phyloP scores from a whole-genome alignment of 2,329 filamentous ascomycete species.

The Ceratocystis cubensis region DNA sequence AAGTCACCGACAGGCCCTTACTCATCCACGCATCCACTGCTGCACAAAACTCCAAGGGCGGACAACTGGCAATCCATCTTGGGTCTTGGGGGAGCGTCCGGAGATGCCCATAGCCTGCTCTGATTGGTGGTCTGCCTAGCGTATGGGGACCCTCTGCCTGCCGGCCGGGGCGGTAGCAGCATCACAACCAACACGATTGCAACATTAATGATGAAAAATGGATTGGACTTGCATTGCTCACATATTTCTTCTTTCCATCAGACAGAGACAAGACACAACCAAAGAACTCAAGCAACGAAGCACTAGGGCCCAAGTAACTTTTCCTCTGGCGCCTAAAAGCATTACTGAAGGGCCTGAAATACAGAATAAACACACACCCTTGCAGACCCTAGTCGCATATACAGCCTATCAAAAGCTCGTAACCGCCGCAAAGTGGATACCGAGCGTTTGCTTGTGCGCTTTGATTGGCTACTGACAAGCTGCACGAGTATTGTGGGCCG shows the following conservation, averaged over 20 bases:
- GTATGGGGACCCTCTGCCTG: neutral
- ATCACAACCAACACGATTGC: slow-evolving; percentile 3
- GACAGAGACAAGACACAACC: neutral
- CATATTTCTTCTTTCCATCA: neutral
- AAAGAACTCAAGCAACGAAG: neutral
- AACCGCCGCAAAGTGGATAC: neutral
- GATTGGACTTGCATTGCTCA: slow-evolving; percentile 1
- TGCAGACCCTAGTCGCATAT: neutral
- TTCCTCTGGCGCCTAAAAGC: neutral
- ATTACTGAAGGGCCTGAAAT: neutral
- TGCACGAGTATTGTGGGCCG: neutral
- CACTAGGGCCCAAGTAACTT: neutral
- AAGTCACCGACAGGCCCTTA: neutral
- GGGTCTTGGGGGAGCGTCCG: neutral
- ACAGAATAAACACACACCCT: neutral
- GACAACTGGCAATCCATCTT: neutral
- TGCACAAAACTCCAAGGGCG: neutral
- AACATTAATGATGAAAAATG: slow-evolving; percentile 1
- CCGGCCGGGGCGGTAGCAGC: neutral
- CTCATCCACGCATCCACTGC: slow-evolving; percentile 1
- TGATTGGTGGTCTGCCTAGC: neutral
- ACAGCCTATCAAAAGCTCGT: neutral
- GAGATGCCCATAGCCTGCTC: neutral
- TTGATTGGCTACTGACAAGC: neutral
- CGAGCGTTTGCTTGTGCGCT: neutral